A percentile compares a stretch with the other conserved stretches of the same genome.
Conservation (phyloP, 2,329 filamentous ascomycete genomes). For the Botryotinia calthae region DNA sequence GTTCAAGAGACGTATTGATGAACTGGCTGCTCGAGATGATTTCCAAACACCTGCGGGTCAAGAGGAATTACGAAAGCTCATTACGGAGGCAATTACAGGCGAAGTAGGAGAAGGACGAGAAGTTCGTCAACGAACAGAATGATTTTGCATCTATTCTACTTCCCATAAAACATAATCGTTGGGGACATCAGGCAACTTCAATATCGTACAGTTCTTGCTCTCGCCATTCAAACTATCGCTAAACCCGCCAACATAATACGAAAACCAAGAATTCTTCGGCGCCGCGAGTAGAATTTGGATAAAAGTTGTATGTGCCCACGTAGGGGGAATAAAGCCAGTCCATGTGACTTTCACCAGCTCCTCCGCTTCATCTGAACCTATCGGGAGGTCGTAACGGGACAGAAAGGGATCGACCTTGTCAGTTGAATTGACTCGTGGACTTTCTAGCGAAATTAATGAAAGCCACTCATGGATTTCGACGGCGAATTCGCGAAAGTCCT, state of each 20-base stretch:
- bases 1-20: constrained; percentile 82
- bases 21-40: constrained; percentile 78
- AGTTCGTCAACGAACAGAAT: constrained; percentile 61
- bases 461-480: constrained; percentile 72
- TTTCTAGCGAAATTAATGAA: constrained; percentile 62
- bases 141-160: constrained; percentile 41
- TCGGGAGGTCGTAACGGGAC: constrained; percentile 62
- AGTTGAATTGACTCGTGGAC: constrained; percentile 55
- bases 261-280: constrained; percentile 53
- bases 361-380: constrained; percentile 24
- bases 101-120: constrained; percentile 64
- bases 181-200: constrained; percentile 49
- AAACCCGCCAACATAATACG: constrained; percentile 53
- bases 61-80: constrained; percentile 70
- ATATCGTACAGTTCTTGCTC: constrained; percentile 51
- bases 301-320: constrained; percentile 51
- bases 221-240: constrained; percentile 46
- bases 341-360: constrained; percentile 54
- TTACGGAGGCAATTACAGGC: constrained; percentile 75
- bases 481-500: constrained; percentile 60
- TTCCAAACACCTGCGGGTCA: constrained; percentile 81
- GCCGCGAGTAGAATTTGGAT: constrained; percentile 46
- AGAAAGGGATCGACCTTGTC: constrained; percentile 68
- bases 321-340: constrained; percentile 56
- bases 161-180: constrained; percentile 63